phyloP scores from a whole-genome alignment of 495 filamentous ascomycete genomes.

The Elasticomyces elasticus region DNA sequence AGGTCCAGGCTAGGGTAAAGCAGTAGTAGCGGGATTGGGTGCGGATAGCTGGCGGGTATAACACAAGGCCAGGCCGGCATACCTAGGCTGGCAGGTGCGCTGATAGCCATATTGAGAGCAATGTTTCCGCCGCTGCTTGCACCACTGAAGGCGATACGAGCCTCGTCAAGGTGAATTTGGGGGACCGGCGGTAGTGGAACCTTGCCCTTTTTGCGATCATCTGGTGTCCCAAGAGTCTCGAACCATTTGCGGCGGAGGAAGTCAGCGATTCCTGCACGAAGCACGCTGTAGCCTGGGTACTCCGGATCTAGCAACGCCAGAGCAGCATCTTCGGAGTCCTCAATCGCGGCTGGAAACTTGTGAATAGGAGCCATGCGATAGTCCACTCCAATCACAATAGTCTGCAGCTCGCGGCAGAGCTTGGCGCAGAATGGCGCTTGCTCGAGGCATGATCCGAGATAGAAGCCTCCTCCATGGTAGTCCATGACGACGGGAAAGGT shows the following conservation, averaged over 20 bases:
- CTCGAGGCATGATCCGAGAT: slow-evolving; percentile 15
- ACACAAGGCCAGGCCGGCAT: slow-evolving; percentile 16
- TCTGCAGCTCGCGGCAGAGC: slow-evolving; percentile 12
- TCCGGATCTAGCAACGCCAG: background rate
- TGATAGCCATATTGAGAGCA: slow-evolving; percentile 29
- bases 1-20: slow-evolving; percentile 17
- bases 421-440: slow-evolving; percentile 18
- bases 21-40: slow-evolving; percentile 11
- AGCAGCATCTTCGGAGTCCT: slow-evolving; percentile 42
- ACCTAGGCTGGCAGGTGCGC: slow-evolving; percentile 12
- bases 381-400: slow-evolving; percentile 16
- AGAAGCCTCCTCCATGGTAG: slow-evolving; percentile 23
- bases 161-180: slow-evolving; percentile 24
- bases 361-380: slow-evolving; percentile 36
- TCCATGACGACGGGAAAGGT: slow-evolving; percentile 18
- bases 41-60: slow-evolving; percentile 16
- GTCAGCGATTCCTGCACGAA: slow-evolving; percentile 6
- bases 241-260: slow-evolving; percentile 10
- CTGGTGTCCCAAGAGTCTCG: slow-evolving; percentile 7
- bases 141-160: slow-evolving; percentile 28
- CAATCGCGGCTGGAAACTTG: slow-evolving; percentile 38
- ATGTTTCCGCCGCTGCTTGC: slow-evolving; percentile 31
- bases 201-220: slow-evolving; percentile 10
- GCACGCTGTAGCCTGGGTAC: background rate
- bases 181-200: slow-evolving; percentile 5